Percentiles rank a stretch among this genome's conserved stretches.
Conservation (phyloP, 306 rosid species). For the Cucurbita argyrosperma region DNA sequence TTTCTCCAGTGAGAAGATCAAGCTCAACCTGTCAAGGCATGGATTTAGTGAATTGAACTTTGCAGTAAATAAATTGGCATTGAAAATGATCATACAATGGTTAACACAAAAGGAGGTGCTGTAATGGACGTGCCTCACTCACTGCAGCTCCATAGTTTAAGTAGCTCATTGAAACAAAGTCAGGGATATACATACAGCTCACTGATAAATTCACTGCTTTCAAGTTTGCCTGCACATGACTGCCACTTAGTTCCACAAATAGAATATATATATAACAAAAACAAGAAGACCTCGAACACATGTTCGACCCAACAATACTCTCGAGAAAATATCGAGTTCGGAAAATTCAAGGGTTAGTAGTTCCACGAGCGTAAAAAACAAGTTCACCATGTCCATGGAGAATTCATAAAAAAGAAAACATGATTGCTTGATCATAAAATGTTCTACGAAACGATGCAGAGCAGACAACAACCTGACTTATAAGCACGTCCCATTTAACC, state of each 20-base stretch:
- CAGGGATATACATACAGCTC: slow-evolving; percentile 42
- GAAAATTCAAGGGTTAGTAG: too few relatives aligned
- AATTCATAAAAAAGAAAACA: not conserved
- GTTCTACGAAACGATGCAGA: not conserved
- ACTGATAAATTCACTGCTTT: slow-evolving; percentile 61
- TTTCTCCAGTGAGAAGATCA: slow-evolving; percentile 68
- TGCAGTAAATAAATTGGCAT: slow-evolving; percentile 3
- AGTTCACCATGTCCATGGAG: too few relatives aligned
- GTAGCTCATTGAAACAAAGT: slow-evolving; percentile 26
- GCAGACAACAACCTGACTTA: slow-evolving; percentile 40
- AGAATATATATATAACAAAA: not conserved
- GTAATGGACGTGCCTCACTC: slow-evolving; percentile 53
- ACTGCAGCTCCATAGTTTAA: slow-evolving; percentile 83
- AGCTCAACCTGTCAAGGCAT: slow-evolving; percentile 63
- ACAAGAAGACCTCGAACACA: not conserved
- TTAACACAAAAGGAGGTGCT: not conserved
- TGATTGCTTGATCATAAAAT: not conserved
- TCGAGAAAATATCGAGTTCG: too few relatives aligned
- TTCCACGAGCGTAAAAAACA: too few relatives aligned
- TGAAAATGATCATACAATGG: not conserved
- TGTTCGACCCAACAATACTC: not conserved
- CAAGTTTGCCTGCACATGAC: slow-evolving; percentile 40
- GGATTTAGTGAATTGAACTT: not conserved
- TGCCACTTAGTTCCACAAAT: too few relatives aligned
- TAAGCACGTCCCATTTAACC: slow-evolving; percentile 61